Base-by-base conservation (phyloP, 371 early-diverging fungal genomes). In the Mortierella polycephala region DNA sequence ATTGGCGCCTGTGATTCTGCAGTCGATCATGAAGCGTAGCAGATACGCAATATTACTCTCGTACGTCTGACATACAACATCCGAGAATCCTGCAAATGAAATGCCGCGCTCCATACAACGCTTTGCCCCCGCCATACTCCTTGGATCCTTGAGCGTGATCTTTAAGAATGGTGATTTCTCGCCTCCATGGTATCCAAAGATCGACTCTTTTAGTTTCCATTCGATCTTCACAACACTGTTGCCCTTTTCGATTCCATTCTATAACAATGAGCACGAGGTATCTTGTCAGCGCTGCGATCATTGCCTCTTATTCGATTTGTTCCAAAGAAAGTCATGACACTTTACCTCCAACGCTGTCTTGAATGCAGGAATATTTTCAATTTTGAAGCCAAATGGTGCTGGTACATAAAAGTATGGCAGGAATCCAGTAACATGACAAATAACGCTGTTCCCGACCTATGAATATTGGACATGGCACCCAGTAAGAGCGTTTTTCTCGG, bases 1-100 rank as follows among this genome's bases (percentile, higher is more conserved):
- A 76, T 92, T 96, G 7, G 94, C 94, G 16, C 98, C 99, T 7
- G 83, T 84, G 18, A 95, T 90, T 67, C 92, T 87, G 52, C 88
- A 85, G 74, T 99, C 99, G 75, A 99, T 96, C 99, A 99, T 99
- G 84, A 99, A 99, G 39, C 99, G 89, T 21, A 99, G 76, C 0
- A 95, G 84, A 83, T 91, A 99, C 11, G 92, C 90, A 47, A 99
- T 75, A 75, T 98, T 99, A 82, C 94, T 94, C 75, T 99, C 99
- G 82, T 89, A 99, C 0, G 92, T 90, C 89, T 85, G 81, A 72
- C 85, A 82, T 1, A 91, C 76, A 51, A 85, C 82, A 44, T 70
- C 73, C 1, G 59, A 18, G 62, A 71, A 83, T 46, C 64, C 70
- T 46, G 68, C 64, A 52, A 65, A 74, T 12, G 76, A 85, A 53